phyloP scores from a whole-genome alignment of 2,329 filamentous ascomycete genomes.

The Colletotrichum lindemuthianum region DNA sequence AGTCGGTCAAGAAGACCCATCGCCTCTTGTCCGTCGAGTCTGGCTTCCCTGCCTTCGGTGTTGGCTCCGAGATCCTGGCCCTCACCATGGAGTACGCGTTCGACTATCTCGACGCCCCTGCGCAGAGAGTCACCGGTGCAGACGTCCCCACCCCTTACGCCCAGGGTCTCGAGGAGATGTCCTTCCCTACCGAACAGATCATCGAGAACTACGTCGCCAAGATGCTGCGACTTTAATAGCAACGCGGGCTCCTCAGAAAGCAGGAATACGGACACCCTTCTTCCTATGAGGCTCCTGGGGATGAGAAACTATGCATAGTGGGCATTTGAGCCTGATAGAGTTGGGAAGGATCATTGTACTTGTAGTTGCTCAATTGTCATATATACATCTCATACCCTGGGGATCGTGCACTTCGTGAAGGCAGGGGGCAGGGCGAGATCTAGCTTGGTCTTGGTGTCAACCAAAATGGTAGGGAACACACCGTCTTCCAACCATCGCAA shows the following conservation, averaged over 20 bases:
- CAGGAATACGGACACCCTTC: conserved; percentile 11
- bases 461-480: too few relatives aligned
- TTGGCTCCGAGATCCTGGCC: conserved; percentile 91
- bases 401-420: neutral
- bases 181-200: conserved; percentile 88
- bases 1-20: conserved; percentile 98
- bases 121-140: conserved; percentile 92
- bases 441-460: neutral
- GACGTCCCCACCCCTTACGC: conserved; percentile 98
- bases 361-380: conserved; percentile 50
- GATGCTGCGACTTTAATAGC: conserved; percentile 78
- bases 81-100: conserved; percentile 98
- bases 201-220: conserved; percentile 92
- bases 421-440: too few relatives aligned
- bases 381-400: conserved; percentile 45
- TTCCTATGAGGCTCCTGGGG: conserved; percentile 8
- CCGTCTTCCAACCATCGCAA: too few relatives aligned
- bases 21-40: conserved; percentile 92
- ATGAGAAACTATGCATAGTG: conserved; percentile 24
- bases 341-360: conserved; percentile 46
- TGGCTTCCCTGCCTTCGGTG: conserved; percentile 94
- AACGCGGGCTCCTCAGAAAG: neutral
- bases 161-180: conserved; percentile 90
- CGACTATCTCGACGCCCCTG: conserved; percentile 95
- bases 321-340: conserved; percentile 31